A percentile compares a stretch with the other conserved stretches of the same genome.
Evolutionary conservation across 257 asterid genomes (phyloP).

Genomic region (Anisodus tanguticus): DNA sequence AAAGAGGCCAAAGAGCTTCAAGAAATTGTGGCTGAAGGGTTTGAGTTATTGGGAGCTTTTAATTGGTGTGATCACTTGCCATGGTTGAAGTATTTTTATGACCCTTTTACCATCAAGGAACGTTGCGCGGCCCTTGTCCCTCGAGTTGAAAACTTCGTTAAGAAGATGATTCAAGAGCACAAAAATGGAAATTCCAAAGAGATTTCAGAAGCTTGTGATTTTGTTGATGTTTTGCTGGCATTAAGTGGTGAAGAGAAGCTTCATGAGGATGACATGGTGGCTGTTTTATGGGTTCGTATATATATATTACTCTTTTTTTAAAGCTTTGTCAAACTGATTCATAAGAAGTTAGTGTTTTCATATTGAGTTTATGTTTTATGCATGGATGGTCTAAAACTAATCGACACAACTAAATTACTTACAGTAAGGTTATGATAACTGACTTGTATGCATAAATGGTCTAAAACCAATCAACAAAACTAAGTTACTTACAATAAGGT

Average conservation of each 20-base stretch:
- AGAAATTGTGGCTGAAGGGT: conserved; percentile 59
- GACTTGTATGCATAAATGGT: neutral
- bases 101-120: conserved; percentile 48
- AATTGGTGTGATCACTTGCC: conserved; percentile 66
- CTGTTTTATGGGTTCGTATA: conserved; percentile 71
- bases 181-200: conserved; percentile 12
- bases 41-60: conserved; percentile 63
- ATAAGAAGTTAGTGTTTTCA: neutral
- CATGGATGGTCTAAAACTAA: neutral
- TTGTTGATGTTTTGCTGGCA: conserved; percentile 69
- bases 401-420: neutral
- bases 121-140: conserved; percentile 49
- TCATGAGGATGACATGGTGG: conserved; percentile 71
- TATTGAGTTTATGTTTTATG: neutral
- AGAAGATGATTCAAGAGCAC: conserved; percentile 49
- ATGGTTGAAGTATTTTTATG: conserved; percentile 54
- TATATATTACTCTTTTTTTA: neutral
- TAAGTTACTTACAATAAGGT: neutral
- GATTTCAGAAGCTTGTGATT: conserved; percentile 44
- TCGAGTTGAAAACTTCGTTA: conserved; percentile 48
- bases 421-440: too few species aligned
- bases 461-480: too few species aligned
- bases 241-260: conserved; percentile 81
- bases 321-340: neutral
- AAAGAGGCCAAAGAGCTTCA: conserved; percentile 47